A percentile compares a stretch with the other conserved stretches of the same genome.
Conservation (phyloP, 306 rosid genomes). For the Quercus bicolor region DNA sequence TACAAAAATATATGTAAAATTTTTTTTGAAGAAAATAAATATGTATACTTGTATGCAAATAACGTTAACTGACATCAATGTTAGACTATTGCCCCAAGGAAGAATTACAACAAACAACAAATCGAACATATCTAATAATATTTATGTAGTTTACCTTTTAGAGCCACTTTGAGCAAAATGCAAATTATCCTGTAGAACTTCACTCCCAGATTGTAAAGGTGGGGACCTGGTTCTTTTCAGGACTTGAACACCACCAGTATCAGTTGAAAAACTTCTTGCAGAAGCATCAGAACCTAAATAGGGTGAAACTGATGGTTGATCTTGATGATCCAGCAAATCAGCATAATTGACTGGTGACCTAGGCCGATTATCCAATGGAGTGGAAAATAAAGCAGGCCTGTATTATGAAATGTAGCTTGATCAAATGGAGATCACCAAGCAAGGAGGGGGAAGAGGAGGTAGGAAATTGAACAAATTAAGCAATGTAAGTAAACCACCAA, state of each 20-base stretch:
- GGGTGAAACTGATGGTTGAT: conserved; percentile 34
- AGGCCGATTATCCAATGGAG: conserved; percentile 34
- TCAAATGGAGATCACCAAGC: conserved; percentile 15
- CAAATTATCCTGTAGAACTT: conserved; percentile 18
- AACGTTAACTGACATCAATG: not conserved
- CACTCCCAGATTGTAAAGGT: conserved; percentile 25
- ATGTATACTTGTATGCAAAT: not conserved
- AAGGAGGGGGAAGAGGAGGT: not conserved
- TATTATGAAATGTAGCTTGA: conserved; percentile 18
- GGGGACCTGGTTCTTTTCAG: conserved; percentile 57
- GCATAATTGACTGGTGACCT: conserved; percentile 20
- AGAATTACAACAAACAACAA: not conserved
- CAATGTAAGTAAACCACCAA: conserved; percentile 10
- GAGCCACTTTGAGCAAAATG: conserved; percentile 31
- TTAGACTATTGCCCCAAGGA: not conserved
- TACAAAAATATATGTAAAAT: not conserved
- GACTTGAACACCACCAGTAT: conserved; percentile 34
- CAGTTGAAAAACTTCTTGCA: conserved; percentile 28
- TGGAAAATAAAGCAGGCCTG: conserved; percentile 42
- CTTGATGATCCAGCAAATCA: conserved; percentile 26
- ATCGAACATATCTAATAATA: not conserved
- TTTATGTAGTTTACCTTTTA: conserved; percentile 35
- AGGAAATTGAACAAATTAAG: not conserved
- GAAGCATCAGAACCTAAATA: conserved; percentile 31
- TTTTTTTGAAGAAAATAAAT: too few relatives aligned